Conservation (phyloP, 176 grass and related monocot species). For the Oryza meridionalis region DNA sequence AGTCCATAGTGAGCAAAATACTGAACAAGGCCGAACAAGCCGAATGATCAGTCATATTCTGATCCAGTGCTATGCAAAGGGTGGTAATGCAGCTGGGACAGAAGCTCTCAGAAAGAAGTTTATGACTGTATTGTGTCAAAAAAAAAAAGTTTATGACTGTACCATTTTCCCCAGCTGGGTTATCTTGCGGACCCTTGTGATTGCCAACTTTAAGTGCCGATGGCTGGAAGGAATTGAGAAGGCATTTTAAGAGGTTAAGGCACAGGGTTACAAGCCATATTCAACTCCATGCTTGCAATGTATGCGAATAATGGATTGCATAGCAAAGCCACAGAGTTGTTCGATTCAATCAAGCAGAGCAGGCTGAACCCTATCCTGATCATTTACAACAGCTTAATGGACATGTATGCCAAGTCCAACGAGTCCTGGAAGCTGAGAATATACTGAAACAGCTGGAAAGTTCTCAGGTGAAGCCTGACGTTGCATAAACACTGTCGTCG, state of each 20-base stretch:
- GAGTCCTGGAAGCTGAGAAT: conserved; percentile 78
- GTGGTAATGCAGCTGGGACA: conserved; percentile 53
- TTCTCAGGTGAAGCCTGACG: not conserved
- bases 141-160: conserved; percentile 12
- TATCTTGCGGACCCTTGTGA: conserved; percentile 72
- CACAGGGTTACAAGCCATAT: too few species aligned
- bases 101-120: conserved; percentile 62
- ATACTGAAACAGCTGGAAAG: conserved; percentile 65
- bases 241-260: too few species aligned
- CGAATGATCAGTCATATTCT: conserved; percentile 77
- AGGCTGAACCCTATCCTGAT: conserved; percentile 68
- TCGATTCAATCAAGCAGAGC: conserved; percentile 56
- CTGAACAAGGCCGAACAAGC: conserved; percentile 76
- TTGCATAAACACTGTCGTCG: too few species aligned
- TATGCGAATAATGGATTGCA: conserved; percentile 76
- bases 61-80: conserved; percentile 75
- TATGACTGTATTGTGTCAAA: too few species aligned
- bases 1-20: conserved; percentile 63
- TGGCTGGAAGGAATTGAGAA: conserved; percentile 44
- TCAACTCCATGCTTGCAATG: conserved; percentile 59
- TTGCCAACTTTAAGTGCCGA: conserved; percentile 58
- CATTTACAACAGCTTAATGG: conserved; percentile 86
- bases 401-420: conserved; percentile 71
- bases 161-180: conserved; percentile 24
- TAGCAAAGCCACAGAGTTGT: conserved; percentile 58